Conservation (phyloP, 139 green algal species). For the Mesotaenium endlicherianum region DNA sequence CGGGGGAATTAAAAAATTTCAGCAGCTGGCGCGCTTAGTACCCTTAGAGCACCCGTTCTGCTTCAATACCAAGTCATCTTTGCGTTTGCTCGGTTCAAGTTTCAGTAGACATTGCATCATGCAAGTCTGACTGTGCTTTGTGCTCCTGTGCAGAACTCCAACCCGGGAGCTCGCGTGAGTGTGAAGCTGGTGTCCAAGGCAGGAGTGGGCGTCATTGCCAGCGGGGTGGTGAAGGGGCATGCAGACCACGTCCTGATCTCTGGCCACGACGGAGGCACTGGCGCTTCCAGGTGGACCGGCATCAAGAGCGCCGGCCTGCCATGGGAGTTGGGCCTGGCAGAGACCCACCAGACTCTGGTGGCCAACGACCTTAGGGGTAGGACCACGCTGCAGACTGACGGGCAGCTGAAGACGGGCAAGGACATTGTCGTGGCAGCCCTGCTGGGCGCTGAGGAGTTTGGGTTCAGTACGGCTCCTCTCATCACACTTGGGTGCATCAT, state of each 20-base stretch:
- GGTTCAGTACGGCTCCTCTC: conserved; percentile 92
- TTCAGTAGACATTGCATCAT: no score
- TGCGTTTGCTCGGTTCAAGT: no score
- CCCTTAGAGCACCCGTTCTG: no score
- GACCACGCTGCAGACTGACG: conserved; percentile 78
- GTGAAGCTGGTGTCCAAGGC: conserved; percentile 96
- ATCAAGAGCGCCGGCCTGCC: conserved; percentile 81
- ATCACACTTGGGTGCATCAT: conserved; percentile 95
- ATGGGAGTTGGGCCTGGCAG: conserved; percentile 92
- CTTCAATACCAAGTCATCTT: no score
- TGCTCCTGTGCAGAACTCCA: conserved; percentile 59
- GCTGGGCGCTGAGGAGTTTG: conserved; percentile 94
- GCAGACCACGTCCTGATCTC: conserved; percentile 93
- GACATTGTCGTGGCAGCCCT: conserved; percentile 84
- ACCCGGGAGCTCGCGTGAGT: conserved; percentile 66
- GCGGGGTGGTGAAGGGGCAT: conserved; percentile 90
- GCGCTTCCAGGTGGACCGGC: conserved; percentile 79
- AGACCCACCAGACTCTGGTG: conserved; percentile 91
- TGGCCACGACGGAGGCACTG: conserved; percentile 91
- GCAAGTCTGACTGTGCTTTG: no score
- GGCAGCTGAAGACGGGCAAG: conserved; percentile 90
- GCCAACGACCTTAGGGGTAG: conserved; percentile 92
- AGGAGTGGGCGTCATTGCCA: conserved; percentile 87
- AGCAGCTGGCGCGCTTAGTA: no score
- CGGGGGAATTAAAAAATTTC: no score